These are phyloP conservation scores for Brasenia schreberi DNA, from an alignment of 164 flowering plant genomes.

Conservation along the genomic window DNA sequence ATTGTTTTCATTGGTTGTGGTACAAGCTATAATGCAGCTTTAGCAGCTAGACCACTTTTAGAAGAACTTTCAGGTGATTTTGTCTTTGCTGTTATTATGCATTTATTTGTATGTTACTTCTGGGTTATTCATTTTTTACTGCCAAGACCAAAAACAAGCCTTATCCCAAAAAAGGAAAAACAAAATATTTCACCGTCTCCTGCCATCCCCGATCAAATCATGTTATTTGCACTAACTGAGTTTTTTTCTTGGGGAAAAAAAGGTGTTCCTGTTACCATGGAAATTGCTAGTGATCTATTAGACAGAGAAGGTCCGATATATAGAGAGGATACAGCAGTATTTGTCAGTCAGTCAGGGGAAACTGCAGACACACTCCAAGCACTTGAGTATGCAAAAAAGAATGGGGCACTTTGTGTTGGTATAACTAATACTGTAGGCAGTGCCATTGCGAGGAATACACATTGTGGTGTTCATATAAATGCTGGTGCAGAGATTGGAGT, in stretches of 20 bases:
- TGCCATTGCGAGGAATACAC: constrained; percentile 85
- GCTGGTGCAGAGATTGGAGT: constrained; percentile 98
- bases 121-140: neutral
- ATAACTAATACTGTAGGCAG: constrained; percentile 96
- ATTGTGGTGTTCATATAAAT: constrained; percentile 96
- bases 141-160: neutral
- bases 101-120: neutral
- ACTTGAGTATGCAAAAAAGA: constrained; percentile 73
- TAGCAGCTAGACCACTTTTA: constrained; percentile 84
- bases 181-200: too few species aligned
- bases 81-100: neutral
- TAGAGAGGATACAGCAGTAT: constrained; percentile 94
- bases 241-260: neutral
- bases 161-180: too few species aligned
- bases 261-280: constrained; percentile 95
- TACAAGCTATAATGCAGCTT: constrained; percentile 97
- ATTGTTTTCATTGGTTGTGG: constrained; percentile 97
- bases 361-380: constrained; percentile 93
- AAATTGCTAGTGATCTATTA: constrained; percentile 88
- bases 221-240: too few species aligned
- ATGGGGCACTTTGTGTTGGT: constrained; percentile 97
- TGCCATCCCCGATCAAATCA: too few species aligned
- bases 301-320: constrained; percentile 94
- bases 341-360: constrained; percentile 99
- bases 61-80: constrained; percentile 66